Conservation (phyloP, 1,284 basidiomycete genomes). For the Exobasidium rhododendri region DNA sequence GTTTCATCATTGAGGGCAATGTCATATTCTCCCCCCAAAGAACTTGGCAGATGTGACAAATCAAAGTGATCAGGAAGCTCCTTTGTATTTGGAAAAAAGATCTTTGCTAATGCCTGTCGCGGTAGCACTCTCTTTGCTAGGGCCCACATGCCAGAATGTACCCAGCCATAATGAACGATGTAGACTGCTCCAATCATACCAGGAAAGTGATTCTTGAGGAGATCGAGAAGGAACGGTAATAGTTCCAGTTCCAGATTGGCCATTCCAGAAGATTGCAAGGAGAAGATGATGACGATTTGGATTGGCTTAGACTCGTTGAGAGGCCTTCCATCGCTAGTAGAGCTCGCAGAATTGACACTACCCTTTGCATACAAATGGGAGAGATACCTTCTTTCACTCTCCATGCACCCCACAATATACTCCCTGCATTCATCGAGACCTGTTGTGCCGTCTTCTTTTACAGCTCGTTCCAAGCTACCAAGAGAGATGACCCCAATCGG, state of each 20-base stretch:
- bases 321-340: constrained; percentile 6
- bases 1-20: constrained; percentile 29
- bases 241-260: constrained; percentile 52
- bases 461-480: constrained; percentile 40
- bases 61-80: constrained; percentile 66
- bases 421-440: constrained; percentile 47
- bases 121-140: constrained; percentile 73
- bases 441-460: constrained; percentile 18
- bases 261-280: constrained; percentile 38
- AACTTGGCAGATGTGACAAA: constrained; percentile 58
- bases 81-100: constrained; percentile 68
- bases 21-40: constrained; percentile 41
- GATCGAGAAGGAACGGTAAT: constrained; percentile 47
- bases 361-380: constrained; percentile 25
- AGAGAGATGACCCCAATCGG: constrained; percentile 48
- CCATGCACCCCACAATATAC: constrained; percentile 50
- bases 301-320: constrained; percentile 20
- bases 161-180: constrained; percentile 77
- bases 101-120: constrained; percentile 65
- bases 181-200: constrained; percentile 61
- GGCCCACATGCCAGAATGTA: constrained; percentile 73
- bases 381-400: constrained; percentile 45
- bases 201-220: constrained; percentile 52
- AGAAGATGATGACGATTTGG: constrained; percentile 42
- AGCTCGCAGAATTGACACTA: background rate